Base-by-base conservation (phyloP, 768 basidiomycete genomes). In the Tricholoma matsutake region DNA sequence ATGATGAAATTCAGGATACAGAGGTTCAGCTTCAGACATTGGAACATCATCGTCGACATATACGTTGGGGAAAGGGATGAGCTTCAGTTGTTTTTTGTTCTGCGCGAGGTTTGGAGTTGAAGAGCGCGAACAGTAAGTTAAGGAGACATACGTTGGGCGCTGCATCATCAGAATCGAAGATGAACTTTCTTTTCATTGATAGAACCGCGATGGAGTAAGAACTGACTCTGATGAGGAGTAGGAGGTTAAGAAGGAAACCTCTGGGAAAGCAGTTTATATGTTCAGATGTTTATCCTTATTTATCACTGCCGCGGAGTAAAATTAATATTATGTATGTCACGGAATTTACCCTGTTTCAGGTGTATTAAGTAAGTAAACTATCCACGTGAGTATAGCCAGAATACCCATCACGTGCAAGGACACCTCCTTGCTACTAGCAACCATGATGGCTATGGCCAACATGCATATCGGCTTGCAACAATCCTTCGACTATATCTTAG, bases 131-230 rank as follows among this genome's bases (percentile, higher is more conserved):
- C 14, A 34, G 22, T 20, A 63, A 66, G 64, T 53, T 47, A 64
- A 49, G 59, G 9, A 14, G 47, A 68, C 77, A 58, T 72, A 86
- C 86, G 64, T 72, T 80, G 63, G 77, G 81, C 57, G 73, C 77
- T 63, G 78, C 76, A 67, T 85, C 85, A 61, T 83, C 82, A 18
- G 76, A 69, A 61, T 88, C 88, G 18, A 78, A 65, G 55, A 86
- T 84, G 56, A 89, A 79, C 77, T 94, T 94, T 71, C 91, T 83
- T 73, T 93, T 94, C 70, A 90, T 64, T 43, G 85, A 79, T 89
- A 91, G 92, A 56, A 64, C 63, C 28, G 52, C 39, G 32, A 52
- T 55, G 31, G 22, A 57, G 57, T 31, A 52, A 35, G 60, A 52
- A 57, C 55, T 62, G 54, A 57, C 61, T 61, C 63, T 39, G 64